Evolutionary conservation across 345 rosid genomes (phyloP).

Genomic region (Reutealis trisperma): DNA sequence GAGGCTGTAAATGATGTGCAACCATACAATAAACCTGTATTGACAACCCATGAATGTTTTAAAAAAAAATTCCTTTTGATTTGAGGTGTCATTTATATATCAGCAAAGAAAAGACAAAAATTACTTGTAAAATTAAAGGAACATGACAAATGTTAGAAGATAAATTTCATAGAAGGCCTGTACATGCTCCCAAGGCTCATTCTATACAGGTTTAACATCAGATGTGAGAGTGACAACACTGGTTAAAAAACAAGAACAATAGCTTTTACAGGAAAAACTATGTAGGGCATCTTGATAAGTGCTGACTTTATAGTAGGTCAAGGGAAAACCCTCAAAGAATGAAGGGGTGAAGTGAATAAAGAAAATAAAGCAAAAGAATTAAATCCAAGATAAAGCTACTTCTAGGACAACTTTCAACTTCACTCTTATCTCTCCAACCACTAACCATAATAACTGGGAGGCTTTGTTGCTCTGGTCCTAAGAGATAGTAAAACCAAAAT

Average conservation of each 20-base stretch:
- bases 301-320: background rate
- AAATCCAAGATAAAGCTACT: constrained; percentile 1
- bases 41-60: constrained; percentile 29
- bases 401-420: background rate
- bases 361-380: background rate
- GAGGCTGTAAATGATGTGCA: constrained; percentile 97
- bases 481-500: background rate
- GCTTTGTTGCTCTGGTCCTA: background rate
- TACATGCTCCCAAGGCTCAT: too few species aligned
- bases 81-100: background rate
- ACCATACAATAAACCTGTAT: constrained; percentile 96
- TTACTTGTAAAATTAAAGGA: background rate
- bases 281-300: background rate
- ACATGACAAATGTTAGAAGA: background rate
- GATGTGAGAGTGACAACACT: background rate
- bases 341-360: background rate
- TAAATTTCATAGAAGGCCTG: background rate
- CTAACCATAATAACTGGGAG: background rate
- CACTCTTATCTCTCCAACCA: background rate
- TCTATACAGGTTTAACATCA: background rate
- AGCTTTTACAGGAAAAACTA: background rate
- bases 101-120: background rate
- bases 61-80: background rate
- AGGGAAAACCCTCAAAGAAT: background rate
- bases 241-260: background rate